Evolutionary conservation across 176 grass and related monocot genomes (phyloP), one percentile per base, ranked within the genome.

Genomic region (Coix lacrymajobi): DNA sequence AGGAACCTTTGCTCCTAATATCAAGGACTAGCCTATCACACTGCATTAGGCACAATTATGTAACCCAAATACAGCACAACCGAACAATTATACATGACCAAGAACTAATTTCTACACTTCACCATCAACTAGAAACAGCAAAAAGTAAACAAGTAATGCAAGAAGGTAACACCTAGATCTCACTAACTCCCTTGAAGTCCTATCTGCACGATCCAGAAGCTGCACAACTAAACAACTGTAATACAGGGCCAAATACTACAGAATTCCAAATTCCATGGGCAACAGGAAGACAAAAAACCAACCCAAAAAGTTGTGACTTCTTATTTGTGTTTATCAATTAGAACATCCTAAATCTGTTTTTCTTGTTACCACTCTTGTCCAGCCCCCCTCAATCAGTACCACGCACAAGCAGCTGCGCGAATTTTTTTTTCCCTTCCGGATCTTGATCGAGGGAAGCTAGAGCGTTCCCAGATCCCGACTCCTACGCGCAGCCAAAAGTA

Each of bases 381-480:
- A 3, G 43, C 43, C 28, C 5, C 34, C 36, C 71, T 56, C 43
- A 24, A 81, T 64, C 54, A n/a, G 64, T 45, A 65, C 16, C 39
- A 70, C n/a, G 31, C 40, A 56, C 13, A 19, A 39, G 56, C 1
- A 22, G 20, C 1, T 62, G 20, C 8, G 19, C 70, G 3, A 41
- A 72, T 4, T 56, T 1, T 56, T 6, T 22, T 9, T n/a, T 10
- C 0, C 0, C 52, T 57, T 9, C 22, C 56, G 26, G 56, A 78
- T 28, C 77, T 61, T 25, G 30, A 36, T 7, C 5, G n/a, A 38
- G 34, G 28, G 22, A 36, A 60, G 8, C 7, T 6, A 31, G n/a
- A 66, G 26, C 16, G 44, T 2, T 39, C n/a, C 7, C 44, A 86
- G 79, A 90, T 83, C 84, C 73, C 24, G 3, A 28, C 46, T 28